Percentiles rank a stretch among this genome's conserved stretches.
phyloP scores from a whole-genome alignment of 129 eudicot genomes.

The carrot (Daucus carota) region DNA sequence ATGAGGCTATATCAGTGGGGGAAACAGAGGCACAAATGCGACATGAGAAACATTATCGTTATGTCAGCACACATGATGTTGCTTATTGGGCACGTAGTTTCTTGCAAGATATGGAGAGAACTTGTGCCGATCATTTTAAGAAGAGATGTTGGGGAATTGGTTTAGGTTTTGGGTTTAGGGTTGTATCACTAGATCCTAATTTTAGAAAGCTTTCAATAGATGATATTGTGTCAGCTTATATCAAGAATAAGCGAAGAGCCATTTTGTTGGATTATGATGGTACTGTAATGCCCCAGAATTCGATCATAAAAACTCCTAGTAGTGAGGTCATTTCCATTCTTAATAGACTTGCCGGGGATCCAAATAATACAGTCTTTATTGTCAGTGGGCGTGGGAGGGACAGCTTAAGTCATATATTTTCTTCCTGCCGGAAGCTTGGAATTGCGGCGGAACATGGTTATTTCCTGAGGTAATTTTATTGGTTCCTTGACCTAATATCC shows the following conservation, averaged over 20 bases:
- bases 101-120: slow-evolving; percentile 84
- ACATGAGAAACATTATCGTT: slow-evolving; percentile 86
- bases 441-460: slow-evolving; percentile 98
- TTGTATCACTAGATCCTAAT: slow-evolving; percentile 77
- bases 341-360: slow-evolving; percentile 55
- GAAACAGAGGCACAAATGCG: slow-evolving; percentile 65
- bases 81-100: slow-evolving; percentile 87
- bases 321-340: slow-evolving; percentile 56
- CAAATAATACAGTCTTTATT: slow-evolving; percentile 63
- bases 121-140: slow-evolving; percentile 75
- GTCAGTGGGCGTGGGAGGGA: slow-evolving; percentile 92
- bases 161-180: slow-evolving; percentile 81
- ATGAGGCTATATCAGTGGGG: slow-evolving; percentile 75
- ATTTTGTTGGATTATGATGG: slow-evolving; percentile 92
- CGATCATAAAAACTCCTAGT: slow-evolving; percentile 62
- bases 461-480: slow-evolving; percentile 57
- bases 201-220: slow-evolving; percentile 75
- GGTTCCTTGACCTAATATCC: background rate
- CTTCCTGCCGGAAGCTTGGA: slow-evolving; percentile 77
- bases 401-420: slow-evolving; percentile 56
- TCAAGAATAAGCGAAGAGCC: slow-evolving; percentile 54
- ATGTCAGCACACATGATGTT: slow-evolving; percentile 75
- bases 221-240: slow-evolving; percentile 62
- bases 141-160: slow-evolving; percentile 89
- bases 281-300: slow-evolving; percentile 82